Evolutionary conservation across 2,329 filamentous ascomycete species (phyloP).

Genomic region (Amauroascus verrucosus): DNA sequence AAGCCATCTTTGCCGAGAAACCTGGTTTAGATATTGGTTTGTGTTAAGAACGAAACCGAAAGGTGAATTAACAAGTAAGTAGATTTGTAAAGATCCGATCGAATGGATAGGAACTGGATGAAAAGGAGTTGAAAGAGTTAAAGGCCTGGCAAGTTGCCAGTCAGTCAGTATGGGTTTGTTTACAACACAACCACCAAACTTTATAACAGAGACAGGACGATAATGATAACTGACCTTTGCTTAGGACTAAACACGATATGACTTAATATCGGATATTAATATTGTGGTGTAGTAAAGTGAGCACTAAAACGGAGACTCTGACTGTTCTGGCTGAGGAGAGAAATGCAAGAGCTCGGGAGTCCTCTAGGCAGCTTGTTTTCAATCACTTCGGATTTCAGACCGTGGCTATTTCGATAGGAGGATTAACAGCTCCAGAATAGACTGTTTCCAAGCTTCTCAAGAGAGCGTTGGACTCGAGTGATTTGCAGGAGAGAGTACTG

Average conservation of each 20-base stretch:
- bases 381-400: not conserved
- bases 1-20: slow-evolving; percentile 49
- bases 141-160: not conserved
- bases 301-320: not conserved
- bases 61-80: not conserved
- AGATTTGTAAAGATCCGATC: not conserved
- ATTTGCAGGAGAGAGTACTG: not conserved
- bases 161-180: slow-evolving; percentile 3
- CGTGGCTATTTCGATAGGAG: not conserved
- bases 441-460: not conserved
- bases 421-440: not conserved
- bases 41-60: not conserved
- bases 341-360: not conserved
- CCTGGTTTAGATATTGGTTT: slow-evolving; percentile 15
- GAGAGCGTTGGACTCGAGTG: not conserved
- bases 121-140: not conserved
- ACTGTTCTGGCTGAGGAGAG: too few species aligned
- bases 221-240: not conserved
- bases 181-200: slow-evolving; percentile 2
- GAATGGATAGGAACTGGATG: not conserved
- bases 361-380: not conserved
- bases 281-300: not conserved
- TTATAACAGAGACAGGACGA: not conserved
- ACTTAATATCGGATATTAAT: not conserved
- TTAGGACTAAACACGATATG: not conserved